Base-by-base conservation (phyloP, 2,329 filamentous ascomycete genomes). In the Aspergillus aculeatus region DNA sequence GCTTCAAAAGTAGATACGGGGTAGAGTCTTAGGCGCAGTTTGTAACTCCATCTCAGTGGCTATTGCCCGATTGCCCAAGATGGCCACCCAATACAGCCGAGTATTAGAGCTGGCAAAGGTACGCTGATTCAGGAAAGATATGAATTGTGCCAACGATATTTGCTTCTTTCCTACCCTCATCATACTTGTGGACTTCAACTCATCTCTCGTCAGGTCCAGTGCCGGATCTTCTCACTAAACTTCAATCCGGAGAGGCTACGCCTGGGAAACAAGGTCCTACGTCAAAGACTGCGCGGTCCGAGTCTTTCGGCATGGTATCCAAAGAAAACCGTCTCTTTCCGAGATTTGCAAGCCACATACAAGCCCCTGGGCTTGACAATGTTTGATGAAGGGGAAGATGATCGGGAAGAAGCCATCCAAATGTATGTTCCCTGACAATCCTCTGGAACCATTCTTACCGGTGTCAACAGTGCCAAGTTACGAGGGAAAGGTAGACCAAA, bases 181-280 rank as follows among this genome's bases (percentile, higher is more conserved):
- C 31, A 12, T 35, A 10, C 23, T 29, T 21, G 16, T 23, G 10
- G 11, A 16, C 31, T 47, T 32, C 11, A 19, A 64, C 19, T 12
- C 11, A 32, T 26, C 16, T 21, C 10, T 23, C 16, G 26, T 19
- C 69, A 97, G 93, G 85, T 86, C 72, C 92, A 93, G 89, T 96
- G 92, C 83, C 86, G 88, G 75, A 86, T 98, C 80, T 99, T 98
- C 82, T 89, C 88, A 71, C 91, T 90, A 54, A 93, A 89, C 56
- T 98, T 88, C 82, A 99, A 99, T 78, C 95, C 95, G 26, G 84
- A 91, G 57, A 82, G 87, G 67, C 77, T 89, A 62, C 91, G 95
- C 63, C 86, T 91, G 68, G 95, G 95, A 71, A 97, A 95, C 81
- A 96, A 95, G 78, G 83, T 99, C 74, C 83, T 99, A 61, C 91